A percentile compares a stretch with the other conserved stretches of the same genome.
These are phyloP conservation scores for Danielozyma ontarioensis DNA, from an alignment of 805 yeast genomes.

Conservation along the genomic window DNA sequence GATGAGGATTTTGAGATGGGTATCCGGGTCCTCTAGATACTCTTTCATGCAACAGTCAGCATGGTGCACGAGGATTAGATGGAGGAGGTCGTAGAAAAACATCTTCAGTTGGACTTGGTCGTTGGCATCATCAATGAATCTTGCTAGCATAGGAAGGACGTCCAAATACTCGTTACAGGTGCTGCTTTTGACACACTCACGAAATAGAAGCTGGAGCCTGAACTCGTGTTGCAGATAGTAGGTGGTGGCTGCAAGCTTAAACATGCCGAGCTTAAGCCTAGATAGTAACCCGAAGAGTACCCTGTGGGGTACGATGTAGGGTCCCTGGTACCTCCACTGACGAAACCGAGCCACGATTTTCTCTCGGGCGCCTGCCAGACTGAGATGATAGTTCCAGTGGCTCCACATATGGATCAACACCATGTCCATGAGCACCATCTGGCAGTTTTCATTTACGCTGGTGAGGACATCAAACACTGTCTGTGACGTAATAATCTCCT, in stretches of 20 bases:
- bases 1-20: not conserved
- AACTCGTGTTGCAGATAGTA: slow-evolving; percentile 4
- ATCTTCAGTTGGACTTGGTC: no score
- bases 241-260: slow-evolving; percentile 5
- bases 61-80: slow-evolving; percentile 8
- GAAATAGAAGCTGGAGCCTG: slow-evolving; percentile 7
- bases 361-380: no score
- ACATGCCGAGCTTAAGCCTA: no score
- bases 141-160: slow-evolving; percentile 7
- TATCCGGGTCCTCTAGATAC: not conserved
- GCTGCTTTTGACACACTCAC: slow-evolving; percentile 7
- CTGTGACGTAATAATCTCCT: slow-evolving; percentile 5
- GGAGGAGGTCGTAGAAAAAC: slow-evolving; percentile 10
- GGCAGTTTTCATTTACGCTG: slow-evolving; percentile 9
- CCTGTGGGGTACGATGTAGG: no score
- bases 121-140: slow-evolving; percentile 6
- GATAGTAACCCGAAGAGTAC: no score
- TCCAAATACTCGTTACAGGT: slow-evolving; percentile 7
- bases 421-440: no score
- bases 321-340: no score
- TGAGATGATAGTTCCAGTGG: no score
- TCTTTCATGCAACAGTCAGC: slow-evolving; percentile 8
- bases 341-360: no score
- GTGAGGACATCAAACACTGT: slow-evolving; percentile 9
- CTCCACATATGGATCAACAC: no score